Base-by-base conservation (phyloP, 2,329 filamentous ascomycete genomes). In the Myriosclerotinia scirpicola region DNA sequence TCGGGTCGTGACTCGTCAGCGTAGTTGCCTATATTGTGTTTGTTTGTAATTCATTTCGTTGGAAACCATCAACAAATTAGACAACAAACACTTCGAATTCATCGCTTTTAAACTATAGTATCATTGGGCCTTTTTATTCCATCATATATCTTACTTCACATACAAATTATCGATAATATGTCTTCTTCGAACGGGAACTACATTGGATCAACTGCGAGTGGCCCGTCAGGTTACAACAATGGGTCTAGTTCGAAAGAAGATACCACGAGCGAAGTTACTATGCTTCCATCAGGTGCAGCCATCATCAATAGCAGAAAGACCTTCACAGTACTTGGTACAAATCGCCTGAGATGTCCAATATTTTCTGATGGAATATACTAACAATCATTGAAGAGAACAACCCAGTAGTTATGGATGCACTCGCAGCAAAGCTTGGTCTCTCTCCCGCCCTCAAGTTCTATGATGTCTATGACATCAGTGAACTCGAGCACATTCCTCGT, bases 391-490 rank as follows among this genome's bases (percentile, higher is more conserved):
- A 52, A 77, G 75, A 77, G 64, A 77, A 77, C 56, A 97, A 97
- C 81, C 93, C 95, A 0, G 87, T 92, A 79, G 87, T 97, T 42
- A 95, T 98, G 88, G 93, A 88, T 64, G 80, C 83, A 54, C 88
- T 98, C 46, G 85, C 96, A 59, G 91, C 90, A 81, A 87, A 87
- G 72, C 90, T 98, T 36, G 94, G 94, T 70, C 87, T 98, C 66
- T 90, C 90, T n/a, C 75, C 80, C n/a, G 82, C 84, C 36, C 84
- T 98, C 55, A 83, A 86, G 73, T 89, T 97, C 79, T 89, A 96
- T 82, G 94, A 98, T 79, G 92, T 98, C 78, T 97, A 89, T 84
- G 93, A 98, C 63, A 88, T 91, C 0, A 88, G 93, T 63, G 85
- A 97, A 50, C 87, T 98, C 62, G 85, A 87, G 69, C 93, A 97